Evolutionary conservation across 2,329 filamentous ascomycete genomes (phyloP), one percentile per base, ranked within the genome.

Genomic region (Colletotrichum cuscutae): DNA sequence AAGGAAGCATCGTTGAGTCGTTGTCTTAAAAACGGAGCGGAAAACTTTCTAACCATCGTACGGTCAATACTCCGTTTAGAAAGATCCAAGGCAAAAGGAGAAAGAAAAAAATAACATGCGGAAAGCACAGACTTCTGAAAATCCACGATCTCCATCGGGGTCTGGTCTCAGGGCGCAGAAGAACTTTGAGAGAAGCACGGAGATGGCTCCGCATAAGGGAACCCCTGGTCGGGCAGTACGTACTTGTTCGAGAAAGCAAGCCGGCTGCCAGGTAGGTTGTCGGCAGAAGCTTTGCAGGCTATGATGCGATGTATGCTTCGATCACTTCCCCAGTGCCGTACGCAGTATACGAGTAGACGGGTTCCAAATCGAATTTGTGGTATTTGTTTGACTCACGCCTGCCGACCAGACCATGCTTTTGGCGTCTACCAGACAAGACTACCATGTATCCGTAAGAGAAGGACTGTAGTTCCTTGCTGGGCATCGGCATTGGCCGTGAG

Each of bases 131-230:
- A 71, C 70, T 24, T 60, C 42, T 63, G 26, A 11, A 19, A 42
- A 46, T 30, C 42, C 28, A 67, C 46, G 68, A 71, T 71, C 62
- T 71, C 32, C 68, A 71, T 67, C 62, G 56, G 56, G 56, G 62
- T 61, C 68, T 66, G 56, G 54, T 71, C 56, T 57, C 66, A 46
- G 56, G 56, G 57, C 56, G 22, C 46, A 49, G 53, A 66, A 53
- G 68, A 59, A 60, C 62, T 66, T 60, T 53, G 63, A 28, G 32
- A 56, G 56, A 57, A 59, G 57, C 64, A 68, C 64, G 64, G 68
- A 71, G 49, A 42, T 49, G 64, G 64, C 59, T 58, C 68, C 64
- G 64, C 68, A 57, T 61, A 30, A 35, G 57, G 64, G 37, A 68
- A 13, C 30, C 22, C 68, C 64, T 71, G 32, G 56, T 15, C n/a